Base-by-base conservation (phyloP, 208 protist species). In the Wallacemonas rigidus region DNA sequence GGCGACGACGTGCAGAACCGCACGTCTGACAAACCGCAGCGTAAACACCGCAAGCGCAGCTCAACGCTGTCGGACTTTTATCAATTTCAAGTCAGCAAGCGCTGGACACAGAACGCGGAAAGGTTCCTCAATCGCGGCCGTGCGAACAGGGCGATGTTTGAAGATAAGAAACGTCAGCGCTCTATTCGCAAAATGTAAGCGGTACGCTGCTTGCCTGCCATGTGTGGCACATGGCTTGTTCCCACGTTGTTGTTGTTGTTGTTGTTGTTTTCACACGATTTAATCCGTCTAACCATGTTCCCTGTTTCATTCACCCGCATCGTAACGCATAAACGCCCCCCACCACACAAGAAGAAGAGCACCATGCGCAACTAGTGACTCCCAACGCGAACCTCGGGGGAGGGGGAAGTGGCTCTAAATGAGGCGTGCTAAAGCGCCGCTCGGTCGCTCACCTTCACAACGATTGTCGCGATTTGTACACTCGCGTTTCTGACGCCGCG, bases 51-150 rank as follows among this genome's bases (percentile, higher is more conserved):
- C 48, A 75, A 79, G 41, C 83, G 77, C 45, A 80, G 74, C n/a
- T 69, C 70, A 45, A 87, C 86, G 51, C 89, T 80, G 63, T 86
- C 84, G 0, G 89, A 94, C 58, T 96, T 96, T 57, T 96, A 96
- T 61, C 89, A 96, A 71, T 96, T 92, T 70, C 92, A 96, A 81
- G 89, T 96, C 55, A 93, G 86, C 68, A 85, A 86, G 72, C 82
- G 80, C 41, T 96, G 92, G 90, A 94, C 92, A 12, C 77, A 82
- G 7, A 96, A 96, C 56, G 92, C 92, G 39, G 92, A 96, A 77
- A 90, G 82, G 65, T 96, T 96, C 65, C 67, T 96, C 43, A 86
- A 85, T 39, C 83, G 83, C 47, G 88, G 89, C n/a, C 78, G 86
- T 14, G 84, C 83, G 2, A 76, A 88, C 75, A 93, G 88, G 80